Percentiles rank a stretch among this genome's conserved stretches.
Conservation (phyloP, 2,329 filamentous ascomycete species). For the Cadophora gregata region DNA sequence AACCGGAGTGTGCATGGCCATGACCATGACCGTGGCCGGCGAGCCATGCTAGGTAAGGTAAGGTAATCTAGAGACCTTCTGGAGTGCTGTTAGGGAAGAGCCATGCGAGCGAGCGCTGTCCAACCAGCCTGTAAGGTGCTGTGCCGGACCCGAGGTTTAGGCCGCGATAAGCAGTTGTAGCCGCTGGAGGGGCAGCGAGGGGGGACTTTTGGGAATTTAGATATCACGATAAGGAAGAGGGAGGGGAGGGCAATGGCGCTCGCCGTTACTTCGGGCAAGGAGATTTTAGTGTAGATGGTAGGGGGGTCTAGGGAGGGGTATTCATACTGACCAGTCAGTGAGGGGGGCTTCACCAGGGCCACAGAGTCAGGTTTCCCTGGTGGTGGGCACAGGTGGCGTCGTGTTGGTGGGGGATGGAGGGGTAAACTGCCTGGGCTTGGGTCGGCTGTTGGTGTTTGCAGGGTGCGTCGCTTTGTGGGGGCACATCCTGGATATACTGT, state of each 20-base stretch:
- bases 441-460: conserved; percentile 16
- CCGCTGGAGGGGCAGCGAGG: neutral
- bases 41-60: too few relatives aligned
- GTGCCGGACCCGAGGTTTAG: conserved; percentile 12
- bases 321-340: conserved; percentile 13
- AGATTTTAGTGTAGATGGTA: neutral
- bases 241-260: neutral
- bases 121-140: neutral
- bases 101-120: neutral
- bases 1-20: neutral
- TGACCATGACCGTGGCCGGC: neutral
- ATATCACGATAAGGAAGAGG: conserved; percentile 4
- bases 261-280: conserved; percentile 20
- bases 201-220: neutral
- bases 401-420: conserved; percentile 20
- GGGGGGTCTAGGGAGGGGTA: neutral
- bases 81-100: neutral
- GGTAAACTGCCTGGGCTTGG: conserved; percentile 22
- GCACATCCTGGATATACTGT: conserved; percentile 10
- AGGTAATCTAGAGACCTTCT: neutral
- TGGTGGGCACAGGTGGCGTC: neutral
- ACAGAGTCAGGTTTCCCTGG: neutral
- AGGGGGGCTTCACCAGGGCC: neutral
- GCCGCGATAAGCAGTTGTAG: conserved; percentile 15
- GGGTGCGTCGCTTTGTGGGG: conserved; percentile 6